Percentiles rank a stretch among this genome's conserved stretches.
These are phyloP conservation scores for Rhypophila decipiens DNA, from an alignment of 495 filamentous ascomycete species.

Conservation along the genomic window DNA sequence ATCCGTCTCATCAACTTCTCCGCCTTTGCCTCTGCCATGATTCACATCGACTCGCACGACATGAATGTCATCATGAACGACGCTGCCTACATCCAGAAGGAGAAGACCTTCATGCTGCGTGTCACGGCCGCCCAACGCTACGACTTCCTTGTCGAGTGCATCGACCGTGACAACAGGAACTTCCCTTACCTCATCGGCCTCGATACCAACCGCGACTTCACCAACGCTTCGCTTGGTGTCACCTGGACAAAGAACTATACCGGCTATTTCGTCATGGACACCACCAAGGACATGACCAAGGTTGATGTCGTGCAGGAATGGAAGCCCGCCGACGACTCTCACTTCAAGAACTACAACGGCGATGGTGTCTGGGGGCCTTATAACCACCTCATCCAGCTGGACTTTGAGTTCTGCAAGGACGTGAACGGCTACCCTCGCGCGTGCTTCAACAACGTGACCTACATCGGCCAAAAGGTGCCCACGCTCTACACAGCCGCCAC, in stretches of 20 bases:
- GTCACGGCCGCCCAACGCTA: constrained; percentile 61
- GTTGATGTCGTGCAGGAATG: constrained; percentile 45
- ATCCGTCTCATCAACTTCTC: constrained; percentile 68
- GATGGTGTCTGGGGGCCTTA: constrained; percentile 39
- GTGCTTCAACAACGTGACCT: constrained; percentile 72
- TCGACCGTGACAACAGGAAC: constrained; percentile 38
- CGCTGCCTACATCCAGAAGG: constrained; percentile 29
- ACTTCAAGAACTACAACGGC: constrained; percentile 52
- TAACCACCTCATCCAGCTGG: constrained; percentile 48
- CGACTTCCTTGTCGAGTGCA: constrained; percentile 44
- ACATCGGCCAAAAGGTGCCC: constrained; percentile 67
- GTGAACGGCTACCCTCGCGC: constrained; percentile 61
- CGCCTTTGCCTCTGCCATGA: constrained; percentile 53
- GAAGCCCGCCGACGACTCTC: constrained; percentile 58
- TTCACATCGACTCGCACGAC: constrained; percentile 59
- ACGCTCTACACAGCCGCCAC: constrained; percentile 69
- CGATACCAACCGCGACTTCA: constrained; percentile 41
- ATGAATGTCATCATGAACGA: constrained; percentile 55
- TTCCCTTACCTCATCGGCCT: constrained; percentile 50
- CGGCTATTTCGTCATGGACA: constrained; percentile 61
- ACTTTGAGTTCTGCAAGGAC: constrained; percentile 55
- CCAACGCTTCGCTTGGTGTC: constrained; percentile 21
- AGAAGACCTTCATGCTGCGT: constrained; percentile 29
- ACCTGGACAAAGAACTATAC: constrained; percentile 35
- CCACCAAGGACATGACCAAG: constrained; percentile 42